Conservation (phyloP, 108 stramenopile species). For the Epipyxis sp. region DNA sequence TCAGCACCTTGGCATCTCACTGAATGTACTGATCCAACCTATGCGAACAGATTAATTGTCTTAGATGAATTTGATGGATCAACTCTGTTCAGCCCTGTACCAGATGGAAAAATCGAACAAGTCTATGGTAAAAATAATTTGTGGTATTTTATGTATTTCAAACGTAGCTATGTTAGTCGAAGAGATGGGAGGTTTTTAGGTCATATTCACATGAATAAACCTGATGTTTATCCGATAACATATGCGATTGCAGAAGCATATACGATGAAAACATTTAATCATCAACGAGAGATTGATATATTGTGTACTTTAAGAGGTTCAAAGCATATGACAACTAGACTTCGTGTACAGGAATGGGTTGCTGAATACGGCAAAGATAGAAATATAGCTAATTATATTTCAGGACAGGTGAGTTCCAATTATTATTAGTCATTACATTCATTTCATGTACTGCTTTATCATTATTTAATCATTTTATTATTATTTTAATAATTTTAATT, state of each 20-base stretch:
- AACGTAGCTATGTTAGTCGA: conserved; percentile 12
- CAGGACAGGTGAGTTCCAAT: conserved; percentile 21
- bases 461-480: background rate
- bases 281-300: conserved; percentile 8
- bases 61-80: conserved; percentile 35
- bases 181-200: conserved; percentile 4
- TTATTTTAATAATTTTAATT: too few species aligned
- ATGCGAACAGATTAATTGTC: conserved; percentile 8
- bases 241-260: conserved; percentile 34
- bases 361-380: background rate
- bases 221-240: conserved; percentile 20
- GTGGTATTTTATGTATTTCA: conserved; percentile 26
- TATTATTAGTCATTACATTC: background rate
- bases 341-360: conserved; percentile 23
- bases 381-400: background rate
- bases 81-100: background rate
- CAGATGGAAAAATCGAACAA: background rate
- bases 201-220: background rate
- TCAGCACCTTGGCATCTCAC: conserved; percentile 13
- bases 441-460: background rate
- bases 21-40: background rate
- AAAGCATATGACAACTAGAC: background rate
- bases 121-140: background rate
- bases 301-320: conserved; percentile 7
- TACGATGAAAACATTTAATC: background rate